A percentile compares a stretch with the other conserved stretches of the same genome.
These are phyloP conservation scores for Urostyla sp. DNA, from an alignment of 73 alveolate genomes.

Conservation along the genomic window DNA sequence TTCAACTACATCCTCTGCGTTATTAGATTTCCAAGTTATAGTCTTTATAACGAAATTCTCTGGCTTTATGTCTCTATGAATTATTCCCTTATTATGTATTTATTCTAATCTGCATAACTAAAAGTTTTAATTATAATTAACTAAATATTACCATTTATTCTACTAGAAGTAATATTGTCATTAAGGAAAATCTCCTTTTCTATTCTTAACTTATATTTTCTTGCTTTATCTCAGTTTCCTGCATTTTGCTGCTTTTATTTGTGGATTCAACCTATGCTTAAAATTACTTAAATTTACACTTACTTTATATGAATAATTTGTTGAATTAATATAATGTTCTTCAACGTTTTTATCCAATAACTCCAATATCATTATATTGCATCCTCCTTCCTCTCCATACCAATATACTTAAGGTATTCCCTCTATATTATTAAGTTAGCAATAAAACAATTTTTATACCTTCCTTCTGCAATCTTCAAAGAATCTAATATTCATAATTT, in stretches of 20 bases:
- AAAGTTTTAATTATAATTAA: neutral
- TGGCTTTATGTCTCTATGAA: conserved; percentile 48
- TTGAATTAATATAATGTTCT: conserved; percentile 60
- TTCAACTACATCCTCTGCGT: conserved; percentile 11
- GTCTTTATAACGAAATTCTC: conserved; percentile 24
- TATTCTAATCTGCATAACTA: conserved; percentile 27
- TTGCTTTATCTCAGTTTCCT: too few relatives aligned
- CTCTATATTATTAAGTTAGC: neutral
- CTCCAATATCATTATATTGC: conserved; percentile 76
- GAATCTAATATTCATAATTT: conserved; percentile 4
- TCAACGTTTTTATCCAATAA: conserved; percentile 72
- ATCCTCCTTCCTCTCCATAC: conserved; percentile 61
- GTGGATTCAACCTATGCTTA: too few relatives aligned
- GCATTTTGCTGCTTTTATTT: too few relatives aligned
- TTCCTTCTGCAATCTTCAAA: conserved; percentile 4
- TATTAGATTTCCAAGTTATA: neutral
- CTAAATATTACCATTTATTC: conserved; percentile 35
- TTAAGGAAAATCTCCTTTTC: conserved; percentile 8
- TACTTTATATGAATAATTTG: too few relatives aligned
- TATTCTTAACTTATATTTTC: too few relatives aligned
- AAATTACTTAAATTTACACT: too few relatives aligned
- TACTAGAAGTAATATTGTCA: conserved; percentile 19
- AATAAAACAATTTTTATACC: neutral
- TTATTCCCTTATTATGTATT: conserved; percentile 34
- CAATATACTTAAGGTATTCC: conserved; percentile 52